These are phyloP conservation scores for Colletotrichum liriopes DNA, from an alignment of 2,329 filamentous ascomycete species.

Conservation along the genomic window DNA sequence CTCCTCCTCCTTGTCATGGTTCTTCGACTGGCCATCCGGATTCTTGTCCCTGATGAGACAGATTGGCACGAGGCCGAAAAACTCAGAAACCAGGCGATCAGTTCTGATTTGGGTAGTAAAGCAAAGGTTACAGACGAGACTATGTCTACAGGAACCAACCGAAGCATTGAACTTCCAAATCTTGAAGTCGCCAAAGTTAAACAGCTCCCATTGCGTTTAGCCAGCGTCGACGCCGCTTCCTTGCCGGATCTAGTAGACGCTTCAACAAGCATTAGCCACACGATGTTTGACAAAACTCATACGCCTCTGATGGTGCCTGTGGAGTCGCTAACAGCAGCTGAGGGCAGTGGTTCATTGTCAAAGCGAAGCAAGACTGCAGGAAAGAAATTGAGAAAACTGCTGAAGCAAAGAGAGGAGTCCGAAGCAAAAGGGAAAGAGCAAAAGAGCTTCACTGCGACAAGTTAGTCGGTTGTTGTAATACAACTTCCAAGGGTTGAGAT, in stretches of 20 bases:
- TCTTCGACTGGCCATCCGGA: neutral
- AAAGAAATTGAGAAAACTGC: neutral
- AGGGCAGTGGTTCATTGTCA: neutral
- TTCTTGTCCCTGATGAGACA: neutral
- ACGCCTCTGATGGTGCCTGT: neutral
- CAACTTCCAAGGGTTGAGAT: rapidly evolving
- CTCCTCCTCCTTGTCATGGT: neutral
- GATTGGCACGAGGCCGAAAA: neutral
- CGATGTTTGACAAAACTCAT: neutral
- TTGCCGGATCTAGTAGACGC: too few relatives aligned
- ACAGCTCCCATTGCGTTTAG: rapidly evolving
- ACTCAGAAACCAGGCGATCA: neutral
- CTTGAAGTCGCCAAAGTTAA: neutral
- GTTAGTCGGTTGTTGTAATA: neutral
- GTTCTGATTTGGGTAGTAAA: too few relatives aligned
- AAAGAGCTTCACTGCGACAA: rapidly evolving
- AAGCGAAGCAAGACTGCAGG: neutral
- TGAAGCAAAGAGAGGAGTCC: neutral
- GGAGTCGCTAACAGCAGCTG: neutral
- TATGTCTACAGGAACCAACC: too few relatives aligned
- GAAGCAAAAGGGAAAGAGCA: neutral
- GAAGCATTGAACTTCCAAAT: neutral
- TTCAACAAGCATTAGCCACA: too few relatives aligned
- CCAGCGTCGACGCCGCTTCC: too few relatives aligned
- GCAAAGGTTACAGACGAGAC: neutral